Percentiles rank a stretch among this genome's conserved stretches.
phyloP scores from a whole-genome alignment of 1,139 yeast genomes.

The Blastobotrys capitulatus region DNA sequence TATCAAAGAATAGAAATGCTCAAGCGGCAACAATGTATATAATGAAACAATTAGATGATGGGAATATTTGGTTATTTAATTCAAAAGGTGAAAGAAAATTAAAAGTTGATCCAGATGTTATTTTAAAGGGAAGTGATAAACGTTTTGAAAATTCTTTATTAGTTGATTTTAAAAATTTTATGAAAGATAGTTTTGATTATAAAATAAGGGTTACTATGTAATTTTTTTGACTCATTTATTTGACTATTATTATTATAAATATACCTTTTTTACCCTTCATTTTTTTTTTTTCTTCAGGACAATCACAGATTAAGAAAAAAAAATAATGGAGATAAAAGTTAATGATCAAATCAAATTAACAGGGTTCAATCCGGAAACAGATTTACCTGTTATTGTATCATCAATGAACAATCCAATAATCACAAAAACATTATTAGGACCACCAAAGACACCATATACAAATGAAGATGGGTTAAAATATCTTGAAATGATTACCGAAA shows the following conservation, averaged over 20 bases:
- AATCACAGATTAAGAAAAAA: no score
- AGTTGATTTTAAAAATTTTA: no score
- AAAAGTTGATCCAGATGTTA: background rate
- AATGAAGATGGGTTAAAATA: conserved; percentile 15
- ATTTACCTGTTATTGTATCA: background rate
- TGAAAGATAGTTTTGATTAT: no score
- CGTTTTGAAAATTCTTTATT: no score
- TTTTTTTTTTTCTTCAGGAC: no score
- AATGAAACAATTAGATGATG: background rate
- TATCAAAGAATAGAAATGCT: background rate
- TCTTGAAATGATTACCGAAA: conserved; percentile 5
- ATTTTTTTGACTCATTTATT: no score
- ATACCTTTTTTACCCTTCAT: no score
- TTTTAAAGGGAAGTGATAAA: background rate
- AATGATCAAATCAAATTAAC: background rate
- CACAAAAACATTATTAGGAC: conserved; percentile 18
- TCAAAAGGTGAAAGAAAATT: background rate
- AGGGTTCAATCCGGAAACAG: background rate
- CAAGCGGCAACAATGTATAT: background rate
- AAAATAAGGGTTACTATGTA: no score
- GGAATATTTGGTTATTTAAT: background rate
- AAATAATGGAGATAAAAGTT: no score
- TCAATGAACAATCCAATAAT: conserved; percentile 17
- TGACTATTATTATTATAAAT: no score
- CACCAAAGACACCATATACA: conserved; percentile 15